Base-by-base conservation (phyloP, 1,284 basidiomycete species). In the Mycena sp. region DNA sequence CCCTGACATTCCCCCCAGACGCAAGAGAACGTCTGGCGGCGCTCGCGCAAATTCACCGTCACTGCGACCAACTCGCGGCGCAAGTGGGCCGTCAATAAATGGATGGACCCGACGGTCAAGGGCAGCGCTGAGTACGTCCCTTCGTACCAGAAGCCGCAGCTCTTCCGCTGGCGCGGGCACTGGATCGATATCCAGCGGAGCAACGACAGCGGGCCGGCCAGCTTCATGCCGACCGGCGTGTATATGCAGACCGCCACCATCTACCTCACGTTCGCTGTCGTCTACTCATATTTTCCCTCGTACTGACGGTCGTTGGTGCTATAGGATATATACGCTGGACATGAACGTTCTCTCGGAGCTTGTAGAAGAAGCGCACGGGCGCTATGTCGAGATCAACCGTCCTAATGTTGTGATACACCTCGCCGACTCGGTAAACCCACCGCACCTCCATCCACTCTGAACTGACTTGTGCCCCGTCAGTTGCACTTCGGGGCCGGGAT, bases 141-240 rank as follows among this genome's bases (percentile, higher is more conserved):
- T 1, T 80, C 78, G 0, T 84, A 81, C 59, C 74, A 80, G 28
- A 63, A 72, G 19, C 78, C 82, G 0, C 83, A 83, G 56, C 71
- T 85, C 0, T 85, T 85, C 69, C 74, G 77, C 25, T 85, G 83
- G 82, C 78, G 77, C n/a, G 80, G 81, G 0, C 80, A 81, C 66
- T 83, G 81, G 82, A 64, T 82, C 9, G 82, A 85, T 66, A 78
- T 84, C 29, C 37, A 50, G 40, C 58, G 58, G 75, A 77, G 57
- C 67, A 73, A 38, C 67, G 55, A 64, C 61, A 48, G 26, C 11
- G 25, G 26, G 4, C 29, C 29, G 29, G 16, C 21, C 32, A 35
- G 7, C 32, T 35, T 35, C 7, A 35, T 35, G 14, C 7, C 14
- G 32, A 35, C 14, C 9, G 32, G 14, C 32, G 32, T 14, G 14